Evolutionary conservation across 2,329 filamentous ascomycete genomes (phyloP).

Genomic region (Microdochium bolleyi): DNA sequence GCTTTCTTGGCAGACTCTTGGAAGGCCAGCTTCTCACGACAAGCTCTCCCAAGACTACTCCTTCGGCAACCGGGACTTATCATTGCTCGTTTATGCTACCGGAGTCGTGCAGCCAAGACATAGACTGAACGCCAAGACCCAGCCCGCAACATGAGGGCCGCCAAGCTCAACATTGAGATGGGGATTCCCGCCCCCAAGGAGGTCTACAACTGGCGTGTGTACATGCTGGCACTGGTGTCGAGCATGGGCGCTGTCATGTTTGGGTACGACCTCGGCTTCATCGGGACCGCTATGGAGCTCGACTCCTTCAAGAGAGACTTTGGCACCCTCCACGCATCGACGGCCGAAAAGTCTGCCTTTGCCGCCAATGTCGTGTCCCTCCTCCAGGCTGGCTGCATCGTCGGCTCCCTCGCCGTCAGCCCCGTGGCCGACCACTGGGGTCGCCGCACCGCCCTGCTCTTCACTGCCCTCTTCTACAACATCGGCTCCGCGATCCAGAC

Average conservation of each 20-base stretch:
- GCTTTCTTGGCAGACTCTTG: too few relatives aligned
- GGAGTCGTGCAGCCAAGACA: too few relatives aligned
- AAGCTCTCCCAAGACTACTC: too few relatives aligned
- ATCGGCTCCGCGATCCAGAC: constrained; percentile 1
- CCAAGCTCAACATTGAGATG: background rate
- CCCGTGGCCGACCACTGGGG: constrained; percentile 21
- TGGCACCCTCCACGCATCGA: constrained; percentile 4
- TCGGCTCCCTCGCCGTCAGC: constrained; percentile 6
- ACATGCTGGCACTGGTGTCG: background rate
- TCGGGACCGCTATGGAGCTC: background rate
- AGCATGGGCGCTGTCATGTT: constrained; percentile 3
- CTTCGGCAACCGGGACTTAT: too few relatives aligned
- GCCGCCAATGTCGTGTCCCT: constrained; percentile 1
- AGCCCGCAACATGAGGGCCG: background rate
- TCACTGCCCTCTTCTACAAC: background rate
- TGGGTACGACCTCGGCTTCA: background rate
- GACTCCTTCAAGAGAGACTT: constrained; percentile 19
- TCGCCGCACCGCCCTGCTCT: background rate
- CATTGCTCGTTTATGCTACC: too few relatives aligned
- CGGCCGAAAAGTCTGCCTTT: constrained; percentile 1
- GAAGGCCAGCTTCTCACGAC: too few relatives aligned
- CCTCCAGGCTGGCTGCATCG: constrained; percentile 2
- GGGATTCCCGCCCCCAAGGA: constrained; percentile 5
- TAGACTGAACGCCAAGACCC: too few relatives aligned
- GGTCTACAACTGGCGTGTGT: constrained; percentile 1